Percentiles rank a stretch among this genome's conserved stretches.
phyloP scores from a whole-genome alignment of 2,329 filamentous ascomycete species.

The Ophiostoma novo-ulmi region DNA sequence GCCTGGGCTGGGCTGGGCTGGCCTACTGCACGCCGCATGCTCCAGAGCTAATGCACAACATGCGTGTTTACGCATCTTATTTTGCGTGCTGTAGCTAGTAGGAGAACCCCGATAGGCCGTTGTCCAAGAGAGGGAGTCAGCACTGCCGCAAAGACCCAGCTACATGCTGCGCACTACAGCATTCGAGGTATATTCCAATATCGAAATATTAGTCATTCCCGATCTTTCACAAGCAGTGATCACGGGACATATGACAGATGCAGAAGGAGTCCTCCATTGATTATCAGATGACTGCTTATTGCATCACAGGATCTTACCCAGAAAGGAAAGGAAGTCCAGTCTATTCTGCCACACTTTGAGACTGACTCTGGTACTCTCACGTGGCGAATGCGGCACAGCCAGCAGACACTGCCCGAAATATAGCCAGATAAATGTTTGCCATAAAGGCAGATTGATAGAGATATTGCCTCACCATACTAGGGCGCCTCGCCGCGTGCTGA shows the following conservation, averaged over 20 bases:
- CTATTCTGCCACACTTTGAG: not conserved
- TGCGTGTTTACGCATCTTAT: not conserved
- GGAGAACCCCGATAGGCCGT: not conserved
- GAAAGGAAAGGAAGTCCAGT: not conserved
- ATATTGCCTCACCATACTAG: not conserved
- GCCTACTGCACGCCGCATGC: not conserved
- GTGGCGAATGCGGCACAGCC: constrained; percentile 1
- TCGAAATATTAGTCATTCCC: constrained; percentile 3
- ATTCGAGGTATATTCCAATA: not conserved
- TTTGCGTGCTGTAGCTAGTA: not conserved
- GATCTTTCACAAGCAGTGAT: not conserved
- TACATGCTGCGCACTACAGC: not conserved
- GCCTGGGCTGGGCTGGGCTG: not conserved
- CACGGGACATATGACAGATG: not conserved
- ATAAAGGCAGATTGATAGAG: not conserved
- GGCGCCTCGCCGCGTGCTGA: constrained; percentile 8
- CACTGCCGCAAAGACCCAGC: constrained; percentile 2
- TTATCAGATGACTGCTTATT: not conserved
- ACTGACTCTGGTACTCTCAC: not conserved
- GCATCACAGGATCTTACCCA: not conserved
- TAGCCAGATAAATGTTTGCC: not conserved
- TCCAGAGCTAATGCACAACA: constrained; percentile 5
- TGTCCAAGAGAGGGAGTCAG: not conserved
- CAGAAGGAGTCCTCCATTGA: not conserved
- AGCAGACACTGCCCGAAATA: not conserved